Evolutionary conservation across 148 eudicot species (phyloP).

Genomic region (Silene uniflora): DNA sequence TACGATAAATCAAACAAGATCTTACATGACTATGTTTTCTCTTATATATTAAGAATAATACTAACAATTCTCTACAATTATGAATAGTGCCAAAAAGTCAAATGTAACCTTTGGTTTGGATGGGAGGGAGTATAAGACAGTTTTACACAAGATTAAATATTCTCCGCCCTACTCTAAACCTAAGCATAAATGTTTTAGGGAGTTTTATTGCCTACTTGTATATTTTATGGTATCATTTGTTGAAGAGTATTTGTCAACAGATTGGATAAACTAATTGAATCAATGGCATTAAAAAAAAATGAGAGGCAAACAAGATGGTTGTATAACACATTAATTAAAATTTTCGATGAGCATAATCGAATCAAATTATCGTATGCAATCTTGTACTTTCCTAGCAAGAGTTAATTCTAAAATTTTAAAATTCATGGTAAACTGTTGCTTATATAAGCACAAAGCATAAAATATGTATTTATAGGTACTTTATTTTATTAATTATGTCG

Average conservation of each 20-base stretch:
- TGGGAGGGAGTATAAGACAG: too few relatives aligned
- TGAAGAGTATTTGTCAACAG: not conserved
- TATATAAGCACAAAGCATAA: not conserved
- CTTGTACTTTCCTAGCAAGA: not conserved
- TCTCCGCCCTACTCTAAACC: too few relatives aligned
- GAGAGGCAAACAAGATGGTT: not conserved
- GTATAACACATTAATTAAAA: not conserved
- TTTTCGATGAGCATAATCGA: not conserved
- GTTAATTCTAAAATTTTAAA: not conserved
- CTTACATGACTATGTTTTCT: too few relatives aligned
- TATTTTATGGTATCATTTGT: not conserved
- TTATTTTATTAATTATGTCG: not conserved
- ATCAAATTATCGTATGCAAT: slow-evolving; percentile 12
- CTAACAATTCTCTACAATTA: too few relatives aligned
- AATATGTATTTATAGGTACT: not conserved
- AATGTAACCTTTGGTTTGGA: too few relatives aligned
- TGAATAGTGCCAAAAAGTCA: too few relatives aligned
- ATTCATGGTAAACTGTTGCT: not conserved
- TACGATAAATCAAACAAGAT: too few relatives aligned
- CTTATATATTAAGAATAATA: too few relatives aligned
- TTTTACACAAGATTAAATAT: too few relatives aligned
- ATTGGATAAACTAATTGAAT: not conserved
- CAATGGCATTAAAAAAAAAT: not conserved
- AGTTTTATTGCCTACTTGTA: not conserved
- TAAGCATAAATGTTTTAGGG: not conserved